A percentile compares a stretch with the other conserved stretches of the same genome.
These are phyloP conservation scores for Daldinia sp. DNA, from an alignment of 2,329 filamentous ascomycete species.

Conservation along the genomic window DNA sequence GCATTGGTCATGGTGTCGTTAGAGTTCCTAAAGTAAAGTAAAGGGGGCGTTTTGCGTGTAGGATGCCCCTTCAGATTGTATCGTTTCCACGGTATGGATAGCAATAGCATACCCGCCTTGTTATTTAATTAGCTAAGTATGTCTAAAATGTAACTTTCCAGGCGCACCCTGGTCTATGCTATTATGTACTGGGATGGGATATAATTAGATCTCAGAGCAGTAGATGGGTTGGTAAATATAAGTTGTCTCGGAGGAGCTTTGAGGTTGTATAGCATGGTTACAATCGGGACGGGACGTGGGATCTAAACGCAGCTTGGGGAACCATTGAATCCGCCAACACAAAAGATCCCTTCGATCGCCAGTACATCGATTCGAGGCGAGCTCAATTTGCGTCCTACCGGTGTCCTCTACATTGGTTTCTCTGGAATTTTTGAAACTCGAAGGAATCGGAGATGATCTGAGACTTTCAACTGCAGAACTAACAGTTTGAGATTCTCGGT, in stretches of 20 bases:
- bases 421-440: conserved; percentile 26
- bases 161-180: background rate
- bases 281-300: background rate
- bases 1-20: background rate
- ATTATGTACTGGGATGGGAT: background rate
- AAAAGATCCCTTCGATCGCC: conserved; percentile 24
- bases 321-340: conserved; percentile 19
- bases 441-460: conserved; percentile 29
- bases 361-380: conserved; percentile 3
- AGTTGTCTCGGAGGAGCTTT: background rate
- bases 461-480: conserved; percentile 8
- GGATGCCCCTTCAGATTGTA: conserved; percentile 1
- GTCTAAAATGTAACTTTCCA: background rate
- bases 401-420: conserved; percentile 10
- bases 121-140: background rate
- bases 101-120: background rate
- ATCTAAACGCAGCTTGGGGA: background rate
- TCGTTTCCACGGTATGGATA: background rate
- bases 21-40: background rate
- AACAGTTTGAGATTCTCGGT: background rate
- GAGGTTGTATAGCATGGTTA: background rate
- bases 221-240: background rate
- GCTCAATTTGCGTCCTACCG: conserved; percentile 7
- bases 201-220: background rate
- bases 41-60: background rate